These are phyloP conservation scores for Paracoccidioides lutzii DNA, from an alignment of 2,329 filamentous ascomycete species.

Conservation along the genomic window DNA sequence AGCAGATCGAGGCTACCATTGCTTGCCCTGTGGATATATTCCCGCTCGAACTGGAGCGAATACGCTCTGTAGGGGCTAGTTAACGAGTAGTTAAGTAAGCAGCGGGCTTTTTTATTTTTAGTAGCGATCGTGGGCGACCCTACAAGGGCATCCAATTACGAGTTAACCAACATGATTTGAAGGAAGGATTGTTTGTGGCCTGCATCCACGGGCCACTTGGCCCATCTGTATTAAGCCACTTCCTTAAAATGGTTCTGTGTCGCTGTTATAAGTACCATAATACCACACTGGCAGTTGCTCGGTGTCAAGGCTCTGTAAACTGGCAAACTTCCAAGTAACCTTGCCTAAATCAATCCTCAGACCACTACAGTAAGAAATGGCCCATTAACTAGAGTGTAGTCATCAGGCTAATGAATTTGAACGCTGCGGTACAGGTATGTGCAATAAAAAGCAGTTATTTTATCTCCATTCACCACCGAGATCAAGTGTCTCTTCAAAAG, in stretches of 20 bases:
- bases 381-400: background rate
- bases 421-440: background rate
- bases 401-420: slow-evolving; percentile 2
- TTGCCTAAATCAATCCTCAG: background rate
- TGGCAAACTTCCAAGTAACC: background rate
- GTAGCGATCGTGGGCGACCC: too few species aligned
- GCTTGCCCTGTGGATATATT: background rate
- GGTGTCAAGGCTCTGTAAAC: background rate
- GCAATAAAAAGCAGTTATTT: slow-evolving; percentile 2
- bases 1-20: background rate
- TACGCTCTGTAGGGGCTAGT: background rate
- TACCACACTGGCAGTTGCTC: background rate
- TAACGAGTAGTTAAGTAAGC: background rate
- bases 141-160: too few species aligned
- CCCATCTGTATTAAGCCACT: too few species aligned
- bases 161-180: background rate
- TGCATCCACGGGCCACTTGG: background rate
- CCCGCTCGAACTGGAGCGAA: background rate
- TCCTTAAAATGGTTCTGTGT: background rate
- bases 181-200: background rate
- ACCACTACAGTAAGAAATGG: background rate
- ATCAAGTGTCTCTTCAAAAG: slow-evolving; percentile 1
- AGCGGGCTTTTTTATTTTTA: background rate
- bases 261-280: background rate
- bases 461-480: slow-evolving; percentile 1